Conservation (phyloP, 306 rosid species). For the Quercus ilex region DNA sequence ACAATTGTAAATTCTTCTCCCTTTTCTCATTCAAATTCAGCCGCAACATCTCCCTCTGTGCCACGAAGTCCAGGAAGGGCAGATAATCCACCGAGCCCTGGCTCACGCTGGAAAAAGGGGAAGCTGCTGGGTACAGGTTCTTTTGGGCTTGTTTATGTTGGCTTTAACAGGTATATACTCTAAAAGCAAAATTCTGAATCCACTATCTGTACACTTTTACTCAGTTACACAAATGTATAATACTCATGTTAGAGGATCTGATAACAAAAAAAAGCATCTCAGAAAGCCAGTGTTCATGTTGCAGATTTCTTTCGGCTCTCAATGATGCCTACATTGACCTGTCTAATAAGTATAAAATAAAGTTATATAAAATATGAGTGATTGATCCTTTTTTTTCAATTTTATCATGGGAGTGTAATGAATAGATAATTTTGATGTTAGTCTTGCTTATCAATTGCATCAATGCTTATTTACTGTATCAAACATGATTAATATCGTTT, state of each 20-base stretch:
- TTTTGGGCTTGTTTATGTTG: constrained; percentile 95
- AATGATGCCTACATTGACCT: background rate
- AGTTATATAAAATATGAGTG: background rate
- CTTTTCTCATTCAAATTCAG: constrained; percentile 89
- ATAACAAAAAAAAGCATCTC: background rate
- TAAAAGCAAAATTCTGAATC: constrained; percentile 18
- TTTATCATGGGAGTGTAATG: background rate
- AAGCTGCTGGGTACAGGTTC: constrained; percentile 93
- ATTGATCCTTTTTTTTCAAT: background rate
- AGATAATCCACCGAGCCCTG: constrained; percentile 81
- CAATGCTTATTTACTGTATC: background rate
- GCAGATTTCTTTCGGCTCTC: background rate
- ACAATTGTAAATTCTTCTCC: constrained; percentile 54
- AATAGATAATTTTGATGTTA: background rate
- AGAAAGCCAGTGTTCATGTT: background rate
- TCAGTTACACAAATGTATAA: background rate
- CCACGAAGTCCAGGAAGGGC: constrained; percentile 99
- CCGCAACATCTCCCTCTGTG: constrained; percentile 95
- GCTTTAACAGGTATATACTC: constrained; percentile 72
- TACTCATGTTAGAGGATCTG: background rate
- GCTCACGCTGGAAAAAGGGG: constrained; percentile 97
- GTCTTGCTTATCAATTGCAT: background rate
- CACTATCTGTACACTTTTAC: background rate
- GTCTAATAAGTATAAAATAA: background rate
- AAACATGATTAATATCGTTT: background rate